phyloP scores from a whole-genome alignment of 345 rosid species.

The Turnera subulata region DNA sequence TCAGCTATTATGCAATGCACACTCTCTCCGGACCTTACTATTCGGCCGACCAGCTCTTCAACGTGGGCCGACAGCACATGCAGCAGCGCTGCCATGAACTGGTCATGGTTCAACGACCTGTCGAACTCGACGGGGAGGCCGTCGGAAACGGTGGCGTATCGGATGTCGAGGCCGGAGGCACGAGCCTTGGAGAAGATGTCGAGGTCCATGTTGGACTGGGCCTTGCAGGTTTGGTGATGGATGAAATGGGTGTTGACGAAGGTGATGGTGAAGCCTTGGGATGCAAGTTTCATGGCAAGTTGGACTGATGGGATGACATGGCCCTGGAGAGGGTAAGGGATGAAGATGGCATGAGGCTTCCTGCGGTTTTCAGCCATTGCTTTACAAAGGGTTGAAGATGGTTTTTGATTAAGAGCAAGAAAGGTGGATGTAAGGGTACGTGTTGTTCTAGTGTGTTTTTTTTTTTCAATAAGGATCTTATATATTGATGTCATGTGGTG shows the following conservation, averaged over 20 bases:
- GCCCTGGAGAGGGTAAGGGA: conserved; percentile 77
- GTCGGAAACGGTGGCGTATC: conserved; percentile 65
- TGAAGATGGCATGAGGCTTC: conserved; percentile 53
- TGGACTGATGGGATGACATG: conserved; percentile 63
- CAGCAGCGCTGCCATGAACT: conserved; percentile 44
- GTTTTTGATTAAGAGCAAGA: too few species aligned
- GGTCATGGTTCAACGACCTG: conserved; percentile 70
- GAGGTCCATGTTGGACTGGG: conserved; percentile 15
- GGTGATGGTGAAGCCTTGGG: conserved; percentile 68
- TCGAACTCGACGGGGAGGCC: conserved; percentile 68
- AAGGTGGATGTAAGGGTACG: too few species aligned
- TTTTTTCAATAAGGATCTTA: too few species aligned
- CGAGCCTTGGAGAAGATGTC: conserved; percentile 54
- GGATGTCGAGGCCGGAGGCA: conserved; percentile 59
- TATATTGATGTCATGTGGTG: too few species aligned
- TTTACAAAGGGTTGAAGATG: too few species aligned
- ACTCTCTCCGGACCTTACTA: conserved; percentile 29
- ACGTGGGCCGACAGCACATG: conserved; percentile 60
- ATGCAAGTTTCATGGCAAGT: conserved; percentile 71
- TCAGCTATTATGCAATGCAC: conserved; percentile 64
- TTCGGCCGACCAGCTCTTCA: conserved; percentile 46
- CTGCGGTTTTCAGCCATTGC: neutral
- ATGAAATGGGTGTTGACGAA: conserved; percentile 58
- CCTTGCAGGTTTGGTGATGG: conserved; percentile 48
- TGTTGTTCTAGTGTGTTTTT: too few species aligned